Base-by-base conservation (phyloP, 345 rosid genomes). In the Eucalyptus victrix region DNA sequence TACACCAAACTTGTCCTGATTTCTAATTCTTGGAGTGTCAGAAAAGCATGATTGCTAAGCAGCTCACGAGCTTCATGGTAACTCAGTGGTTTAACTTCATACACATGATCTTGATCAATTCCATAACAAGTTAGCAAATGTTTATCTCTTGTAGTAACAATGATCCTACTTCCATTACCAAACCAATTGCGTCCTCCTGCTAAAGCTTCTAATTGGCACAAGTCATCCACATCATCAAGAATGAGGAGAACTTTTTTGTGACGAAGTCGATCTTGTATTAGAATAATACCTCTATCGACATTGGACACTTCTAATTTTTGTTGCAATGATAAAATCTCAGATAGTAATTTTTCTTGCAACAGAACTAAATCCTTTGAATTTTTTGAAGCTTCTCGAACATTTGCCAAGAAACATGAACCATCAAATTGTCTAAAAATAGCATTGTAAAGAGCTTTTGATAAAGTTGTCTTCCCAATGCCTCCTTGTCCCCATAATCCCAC, bases 251-350 rank as follows among this genome's bases (percentile, higher is more conserved):
- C 23, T 7, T 32, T 67, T 67, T 67, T 67, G 42, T 3, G 80
- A 32, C 4, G 1, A 17, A 32, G 42, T 15, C 80, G 17, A 2
- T 67, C 4, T 3, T 4, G 42, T 32, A 67, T 16, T 5, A 15
- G 1, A 67, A 17, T 67, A 3, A 32, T 67, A 15, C 76, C 76
- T 1, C 9, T 3, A 15, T n/a, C 1, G 2, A 2, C 37, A 65
- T 1, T 1, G 37, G 37, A 34, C 19, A 65, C 76, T n/a, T 15
- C 5, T 1, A 65, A 30, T 65, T 2, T 2, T 7, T 7, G 0
- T 65, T 15, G 9, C 2, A 0, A 1, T 16, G 19, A 1, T 67
- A 67, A 67, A 0, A 67, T 4, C 0, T 67, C 42, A 0, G 0
- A 2, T 8, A 67, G 21, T 8, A 67, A 32, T 32, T 2, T 16